These are phyloP conservation scores for Exophiala alcalophila DNA, from an alignment of 2,329 filamentous ascomycete species.

Conservation along the genomic window DNA sequence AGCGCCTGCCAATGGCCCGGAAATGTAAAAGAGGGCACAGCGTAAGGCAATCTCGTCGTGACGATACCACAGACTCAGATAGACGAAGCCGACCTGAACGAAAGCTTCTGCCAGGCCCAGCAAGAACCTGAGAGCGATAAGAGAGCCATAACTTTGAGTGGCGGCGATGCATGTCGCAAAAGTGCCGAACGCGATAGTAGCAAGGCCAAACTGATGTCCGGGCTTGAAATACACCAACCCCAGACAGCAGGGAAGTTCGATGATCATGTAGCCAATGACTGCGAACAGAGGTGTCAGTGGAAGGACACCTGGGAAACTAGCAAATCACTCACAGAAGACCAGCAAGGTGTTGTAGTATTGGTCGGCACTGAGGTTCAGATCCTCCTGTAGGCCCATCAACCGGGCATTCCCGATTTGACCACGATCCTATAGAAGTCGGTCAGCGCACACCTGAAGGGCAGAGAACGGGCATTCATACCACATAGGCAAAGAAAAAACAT, in stretches of 20 bases:
- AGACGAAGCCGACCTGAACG: constrained; percentile 4
- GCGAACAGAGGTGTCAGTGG: background rate
- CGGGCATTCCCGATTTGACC: constrained; percentile 15
- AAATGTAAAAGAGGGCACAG: constrained; percentile 41
- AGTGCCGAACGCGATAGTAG: constrained; percentile 9
- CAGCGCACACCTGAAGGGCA: background rate
- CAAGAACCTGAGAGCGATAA: constrained; percentile 9
- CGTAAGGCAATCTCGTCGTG: constrained; percentile 10
- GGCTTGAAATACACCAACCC: constrained; percentile 1
- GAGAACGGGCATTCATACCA: background rate
- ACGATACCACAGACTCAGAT: constrained; percentile 12
- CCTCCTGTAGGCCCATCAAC: constrained; percentile 9
- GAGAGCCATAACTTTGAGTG: constrained; percentile 6
- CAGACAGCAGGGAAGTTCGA: constrained; percentile 4
- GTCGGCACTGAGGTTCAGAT: constrained; percentile 6
- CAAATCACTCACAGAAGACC: constrained; percentile 12
- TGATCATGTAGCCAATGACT: constrained; percentile 13
- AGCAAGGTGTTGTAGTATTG: constrained; percentile 15
- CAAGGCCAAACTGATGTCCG: constrained; percentile 1
- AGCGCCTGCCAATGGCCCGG: constrained; percentile 66
- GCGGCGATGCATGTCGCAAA: constrained; percentile 1
- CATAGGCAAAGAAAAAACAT: constrained; percentile 2
- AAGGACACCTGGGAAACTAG: background rate
- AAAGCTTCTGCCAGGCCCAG: constrained; percentile 9
- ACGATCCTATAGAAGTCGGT: constrained; percentile 6